These are phyloP conservation scores for Fistulinella cinereoalba DNA, from an alignment of 1,284 basidiomycete genomes.

Conservation along the genomic window DNA sequence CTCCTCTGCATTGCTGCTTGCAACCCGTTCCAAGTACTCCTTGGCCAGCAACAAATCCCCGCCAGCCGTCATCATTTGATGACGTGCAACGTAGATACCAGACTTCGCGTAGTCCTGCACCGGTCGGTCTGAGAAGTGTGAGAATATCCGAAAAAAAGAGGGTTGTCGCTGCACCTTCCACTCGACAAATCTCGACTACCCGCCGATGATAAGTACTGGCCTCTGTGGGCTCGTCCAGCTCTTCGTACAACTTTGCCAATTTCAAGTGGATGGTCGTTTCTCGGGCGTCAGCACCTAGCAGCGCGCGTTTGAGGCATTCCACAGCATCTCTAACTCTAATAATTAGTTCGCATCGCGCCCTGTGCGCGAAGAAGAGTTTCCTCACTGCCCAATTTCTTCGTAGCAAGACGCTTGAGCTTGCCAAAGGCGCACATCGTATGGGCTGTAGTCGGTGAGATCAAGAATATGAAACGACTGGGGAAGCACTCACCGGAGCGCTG, in stretches of 20 bases:
- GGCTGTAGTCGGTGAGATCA: slow-evolving; percentile 47
- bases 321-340: slow-evolving; percentile 75
- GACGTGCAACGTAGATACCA: slow-evolving; percentile 77
- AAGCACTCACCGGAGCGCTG: slow-evolving; percentile 71
- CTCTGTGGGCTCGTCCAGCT: slow-evolving; percentile 61
- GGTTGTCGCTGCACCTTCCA: slow-evolving; percentile 39
- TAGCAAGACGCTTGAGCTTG: slow-evolving; percentile 93
- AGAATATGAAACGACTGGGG: background rate
- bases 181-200: slow-evolving; percentile 73
- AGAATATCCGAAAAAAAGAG: slow-evolving; percentile 10
- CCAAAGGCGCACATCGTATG: slow-evolving; percentile 97
- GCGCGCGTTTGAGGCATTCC: slow-evolving; percentile 84
- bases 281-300: slow-evolving; percentile 79
- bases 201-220: slow-evolving; percentile 71
- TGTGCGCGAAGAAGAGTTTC: slow-evolving; percentile 4
- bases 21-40: slow-evolving; percentile 69
- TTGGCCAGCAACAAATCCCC: slow-evolving; percentile 61
- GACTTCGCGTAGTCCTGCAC: slow-evolving; percentile 76
- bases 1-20: slow-evolving; percentile 74
- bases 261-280: slow-evolving; percentile 78
- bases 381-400: slow-evolving; percentile 81
- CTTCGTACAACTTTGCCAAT: slow-evolving; percentile 73
- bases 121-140: slow-evolving; percentile 51
- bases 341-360: slow-evolving; percentile 5
- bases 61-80: slow-evolving; percentile 60